These are phyloP conservation scores for Berkeleyomyces basicola DNA, from an alignment of 2,329 filamentous ascomycete species.

Conservation along the genomic window DNA sequence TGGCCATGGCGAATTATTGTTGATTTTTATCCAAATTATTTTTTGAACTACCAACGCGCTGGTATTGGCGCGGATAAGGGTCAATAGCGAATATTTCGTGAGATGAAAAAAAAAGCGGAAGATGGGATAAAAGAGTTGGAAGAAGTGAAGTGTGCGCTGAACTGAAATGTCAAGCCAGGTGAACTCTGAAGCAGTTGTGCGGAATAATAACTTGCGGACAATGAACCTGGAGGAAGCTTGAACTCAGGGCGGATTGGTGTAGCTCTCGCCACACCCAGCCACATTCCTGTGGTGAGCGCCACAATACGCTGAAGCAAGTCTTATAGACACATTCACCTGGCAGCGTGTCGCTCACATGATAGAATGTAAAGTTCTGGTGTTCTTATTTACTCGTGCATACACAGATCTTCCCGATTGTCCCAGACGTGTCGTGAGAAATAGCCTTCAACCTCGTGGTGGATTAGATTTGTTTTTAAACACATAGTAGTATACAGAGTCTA, in stretches of 20 bases:
- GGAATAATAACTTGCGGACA: background rate
- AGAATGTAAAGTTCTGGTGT: no score
- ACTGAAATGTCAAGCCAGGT: background rate
- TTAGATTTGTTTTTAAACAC: background rate
- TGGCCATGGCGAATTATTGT: background rate
- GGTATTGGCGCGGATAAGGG: background rate
- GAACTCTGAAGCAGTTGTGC: background rate
- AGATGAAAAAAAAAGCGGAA: background rate
- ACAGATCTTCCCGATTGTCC: no score
- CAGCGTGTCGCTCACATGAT: no score
- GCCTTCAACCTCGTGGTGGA: no score
- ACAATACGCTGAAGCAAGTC: background rate
- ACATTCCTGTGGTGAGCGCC: background rate
- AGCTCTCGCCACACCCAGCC: background rate
- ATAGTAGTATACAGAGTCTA: constrained; percentile 12
- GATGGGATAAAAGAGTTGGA: background rate
- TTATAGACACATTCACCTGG: no score
- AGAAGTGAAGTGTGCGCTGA: background rate
- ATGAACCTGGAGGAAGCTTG: background rate
- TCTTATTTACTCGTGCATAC: no score
- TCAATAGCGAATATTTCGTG: background rate
- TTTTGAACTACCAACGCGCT: background rate
- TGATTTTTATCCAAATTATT: background rate
- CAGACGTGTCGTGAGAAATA: no score
- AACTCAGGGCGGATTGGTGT: background rate